phyloP scores from a whole-genome alignment of 495 filamentous ascomycete species.

The Astrothelium macrocarpum region DNA sequence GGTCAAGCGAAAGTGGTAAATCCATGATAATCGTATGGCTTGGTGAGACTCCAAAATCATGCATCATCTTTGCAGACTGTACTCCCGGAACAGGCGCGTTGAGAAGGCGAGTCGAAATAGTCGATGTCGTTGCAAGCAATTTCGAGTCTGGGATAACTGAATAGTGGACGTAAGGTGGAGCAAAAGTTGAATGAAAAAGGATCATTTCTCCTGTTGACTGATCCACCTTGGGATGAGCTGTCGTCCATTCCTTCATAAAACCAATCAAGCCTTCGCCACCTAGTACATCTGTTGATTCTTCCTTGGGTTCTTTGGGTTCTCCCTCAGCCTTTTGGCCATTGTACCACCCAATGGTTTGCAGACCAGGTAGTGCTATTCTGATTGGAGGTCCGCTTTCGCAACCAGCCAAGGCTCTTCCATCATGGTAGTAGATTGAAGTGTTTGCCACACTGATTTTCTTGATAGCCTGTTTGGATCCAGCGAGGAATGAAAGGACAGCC shows the following conservation, averaged over 20 bases:
- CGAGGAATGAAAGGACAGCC: constrained; percentile 43
- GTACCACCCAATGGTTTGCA: constrained; percentile 60
- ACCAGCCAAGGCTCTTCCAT: constrained; percentile 54
- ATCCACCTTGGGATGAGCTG: constrained; percentile 57
- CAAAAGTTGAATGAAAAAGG: constrained; percentile 51
- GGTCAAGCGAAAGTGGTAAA: constrained; percentile 53
- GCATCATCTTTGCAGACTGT: constrained; percentile 57
- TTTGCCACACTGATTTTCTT: constrained; percentile 58
- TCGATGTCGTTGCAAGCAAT: background rate
- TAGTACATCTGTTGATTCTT: constrained; percentile 14
- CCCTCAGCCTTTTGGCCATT: constrained; percentile 45
- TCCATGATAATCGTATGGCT: constrained; percentile 56
- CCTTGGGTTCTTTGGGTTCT: constrained; percentile 25
- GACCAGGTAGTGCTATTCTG: constrained; percentile 45
- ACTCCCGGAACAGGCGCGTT: constrained; percentile 46
- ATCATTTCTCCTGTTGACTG: constrained; percentile 50
- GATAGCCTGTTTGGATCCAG: constrained; percentile 43
- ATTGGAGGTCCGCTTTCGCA: constrained; percentile 61
- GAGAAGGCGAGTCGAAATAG: constrained; percentile 20
- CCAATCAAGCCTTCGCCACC: constrained; percentile 44
- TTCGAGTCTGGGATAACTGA: constrained; percentile 42
- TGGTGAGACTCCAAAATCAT: constrained; percentile 56
- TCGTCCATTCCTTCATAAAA: constrained; percentile 59
- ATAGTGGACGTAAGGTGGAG: constrained; percentile 55
- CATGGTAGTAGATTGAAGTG: constrained; percentile 52